Evolutionary conservation across 768 basidiomycete species (phyloP), one percentile per base, ranked within the genome.

Genomic region (Rhizopogon vesiculosus): DNA sequence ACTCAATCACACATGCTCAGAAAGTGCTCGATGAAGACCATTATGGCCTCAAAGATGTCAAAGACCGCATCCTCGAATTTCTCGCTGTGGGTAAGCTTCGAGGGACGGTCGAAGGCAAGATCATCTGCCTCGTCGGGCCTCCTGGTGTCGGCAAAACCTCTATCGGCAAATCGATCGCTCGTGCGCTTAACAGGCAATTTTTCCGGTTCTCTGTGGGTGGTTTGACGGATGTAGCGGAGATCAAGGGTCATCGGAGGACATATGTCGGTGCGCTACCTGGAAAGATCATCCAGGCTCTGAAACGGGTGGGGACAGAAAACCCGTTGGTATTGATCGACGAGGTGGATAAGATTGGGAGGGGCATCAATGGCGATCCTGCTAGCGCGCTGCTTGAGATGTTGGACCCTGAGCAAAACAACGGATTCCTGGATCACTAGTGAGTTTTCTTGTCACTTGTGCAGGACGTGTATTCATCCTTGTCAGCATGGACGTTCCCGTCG

Each of bases 171-270:
- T 91, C 87, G 2, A 97, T 99, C 50, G 88, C 97, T 0, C 81
- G 93, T 15, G 95, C 96, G 3, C 76, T 99, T 22, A 85, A 88
- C 28, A 74, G 96, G 56, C 87, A 93, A 68, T 98, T 98, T 75
- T 98, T 95, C 83, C 81, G 94, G 46, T 97, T 99, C 74, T 93
- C 90, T 8, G 96, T 98, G 4, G 96, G 97, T 59, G 96, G 97
- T 13, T 72, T 99, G 66, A 93, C 93, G 45, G 97, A 99, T 69
- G 94, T 98, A 1, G 97, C 97, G 54, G 97, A 98, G 79, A 98
- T 99, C 66, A 98, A 98, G 74, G 97, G 97, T 1, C 97, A 99
- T 66, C 76, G 97, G 64, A 77, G 97, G 68, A 99, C 96, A n/a
- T 98, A 97, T 66, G 92, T 95, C 51, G 92, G 90, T 51, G 94